Evolutionary conservation across 2,329 filamentous ascomycete genomes (phyloP).

Genomic region (Ceratocystis huliohia): DNA sequence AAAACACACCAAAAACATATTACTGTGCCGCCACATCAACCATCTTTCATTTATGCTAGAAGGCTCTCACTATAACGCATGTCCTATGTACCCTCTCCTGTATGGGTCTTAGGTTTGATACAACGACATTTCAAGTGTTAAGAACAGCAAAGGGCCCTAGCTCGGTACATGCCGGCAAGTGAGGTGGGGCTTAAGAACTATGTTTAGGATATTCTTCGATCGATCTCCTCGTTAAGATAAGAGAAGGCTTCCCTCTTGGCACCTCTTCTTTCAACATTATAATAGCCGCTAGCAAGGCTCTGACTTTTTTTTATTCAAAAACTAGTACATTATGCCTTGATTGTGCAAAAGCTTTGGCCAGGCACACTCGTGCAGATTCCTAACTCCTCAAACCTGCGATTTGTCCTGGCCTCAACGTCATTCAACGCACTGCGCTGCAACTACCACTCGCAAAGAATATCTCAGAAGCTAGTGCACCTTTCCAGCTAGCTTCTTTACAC

Average conservation of each 20-base stretch:
- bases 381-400: neutral
- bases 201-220: neutral
- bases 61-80: neutral
- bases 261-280: neutral
- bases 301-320: neutral
- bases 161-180: conserved; percentile 1
- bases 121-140: neutral
- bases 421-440: neutral
- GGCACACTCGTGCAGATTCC: neutral
- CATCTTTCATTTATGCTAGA: neutral
- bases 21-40: conserved; percentile 3
- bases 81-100: neutral
- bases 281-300: neutral
- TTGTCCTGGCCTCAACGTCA: too few species aligned
- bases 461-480: neutral
- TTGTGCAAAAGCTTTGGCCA: neutral
- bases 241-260: neutral
- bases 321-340: neutral
- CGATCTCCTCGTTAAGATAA: neutral
- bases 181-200: neutral
- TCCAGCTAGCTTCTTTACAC: neutral
- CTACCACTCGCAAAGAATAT: neutral
- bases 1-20: conserved; percentile 6
- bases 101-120: neutral
- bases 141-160: neutral